Base-by-base conservation (phyloP, 2,329 filamentous ascomycete species). In the Zymoseptoria pseudotritici region DNA sequence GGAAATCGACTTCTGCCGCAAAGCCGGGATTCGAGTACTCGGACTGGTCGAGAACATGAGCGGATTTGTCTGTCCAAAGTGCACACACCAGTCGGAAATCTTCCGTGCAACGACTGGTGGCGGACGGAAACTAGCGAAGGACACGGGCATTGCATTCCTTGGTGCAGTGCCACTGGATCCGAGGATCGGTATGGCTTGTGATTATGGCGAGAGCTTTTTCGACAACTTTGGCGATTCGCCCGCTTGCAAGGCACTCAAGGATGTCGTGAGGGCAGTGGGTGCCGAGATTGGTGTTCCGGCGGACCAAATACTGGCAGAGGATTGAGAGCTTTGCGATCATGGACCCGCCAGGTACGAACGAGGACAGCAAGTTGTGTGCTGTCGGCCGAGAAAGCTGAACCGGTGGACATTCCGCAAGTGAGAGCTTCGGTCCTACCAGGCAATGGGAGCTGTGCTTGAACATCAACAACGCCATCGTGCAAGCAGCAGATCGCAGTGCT, bases 41-140 rank as follows among this genome's bases (percentile, higher is more conserved):
- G 94, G 94, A 0, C 80, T 99, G 50, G 94, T 96, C 17, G 94
- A 99, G 79, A 99, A 99, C 72, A 99, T 99, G 94, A 90, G 87
- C 60, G 91, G 91, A 3, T 99, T 97, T 69, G 92, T 99, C 57
- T 99, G 94, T 72, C 92, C 92, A 9, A 93, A 90, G 59, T 99
- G 94, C 76, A 89, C 85, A 58, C 86, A 91, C 58, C 80, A 85
- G 69, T 83, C 80, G 69, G 85, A 96, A 73, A 96, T 99, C 55
- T 99, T 99, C 79, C 83, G 86, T 67, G 86, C 94, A 10, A 95
- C 90, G 9, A 99, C 94, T 0, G 94, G 94, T 8, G 94, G 95
- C 20, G 94, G 90, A 2, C 81, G 82, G 58, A 85, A 83, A 50
- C 75, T 99, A 65, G 93, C 94, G 1, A 81, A 88, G 72, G 93